Percentiles rank a stretch among this genome's conserved stretches.
phyloP scores from a whole-genome alignment of 2,329 filamentous ascomycete genomes.

The Cryoendolithus antarcticus region DNA sequence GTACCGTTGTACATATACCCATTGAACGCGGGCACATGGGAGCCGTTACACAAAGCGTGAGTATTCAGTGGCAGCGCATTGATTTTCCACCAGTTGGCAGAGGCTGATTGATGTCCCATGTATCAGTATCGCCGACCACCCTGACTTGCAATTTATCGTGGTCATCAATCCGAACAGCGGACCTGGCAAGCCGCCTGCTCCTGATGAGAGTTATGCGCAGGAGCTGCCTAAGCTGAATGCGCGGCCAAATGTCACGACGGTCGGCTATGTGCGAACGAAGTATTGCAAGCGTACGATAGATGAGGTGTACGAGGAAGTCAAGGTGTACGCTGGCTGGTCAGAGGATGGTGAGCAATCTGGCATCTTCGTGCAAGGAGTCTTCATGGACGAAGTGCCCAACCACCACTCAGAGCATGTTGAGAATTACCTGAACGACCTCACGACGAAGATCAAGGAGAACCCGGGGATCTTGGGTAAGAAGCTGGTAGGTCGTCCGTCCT shows the following conservation, averaged over 20 bases:
- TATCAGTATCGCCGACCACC: slow-evolving; percentile 10
- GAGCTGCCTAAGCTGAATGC: slow-evolving; percentile 16
- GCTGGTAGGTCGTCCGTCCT: slow-evolving; percentile 1
- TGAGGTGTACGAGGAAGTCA: slow-evolving; percentile 13
- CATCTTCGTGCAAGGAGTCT: slow-evolving; percentile 15
- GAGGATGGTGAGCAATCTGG: slow-evolving; percentile 8
- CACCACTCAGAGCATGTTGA: slow-evolving; percentile 7
- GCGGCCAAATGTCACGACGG: slow-evolving; percentile 13
- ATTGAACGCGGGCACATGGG: slow-evolving; percentile 9
- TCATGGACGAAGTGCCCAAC: slow-evolving; percentile 16
- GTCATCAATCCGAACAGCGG: slow-evolving; percentile 16
- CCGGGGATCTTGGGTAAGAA: slow-evolving; percentile 4
- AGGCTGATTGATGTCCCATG: not conserved
- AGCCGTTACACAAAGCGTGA: slow-evolving; percentile 10
- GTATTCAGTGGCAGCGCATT: not conserved
- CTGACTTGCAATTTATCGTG: slow-evolving; percentile 12
- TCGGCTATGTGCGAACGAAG: slow-evolving; percentile 17
- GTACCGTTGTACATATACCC: slow-evolving; percentile 14
- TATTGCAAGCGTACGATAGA: slow-evolving; percentile 13
- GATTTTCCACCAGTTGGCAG: not conserved
- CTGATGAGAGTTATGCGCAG: slow-evolving; percentile 14
- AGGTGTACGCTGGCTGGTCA: slow-evolving; percentile 15
- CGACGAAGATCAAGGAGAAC: slow-evolving; percentile 3
- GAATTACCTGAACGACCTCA: slow-evolving; percentile 8
- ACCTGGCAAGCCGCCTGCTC: slow-evolving; percentile 11